These are phyloP conservation scores for Zymoseptoria brevis DNA, from an alignment of 2,329 filamentous ascomycete species.

Conservation along the genomic window DNA sequence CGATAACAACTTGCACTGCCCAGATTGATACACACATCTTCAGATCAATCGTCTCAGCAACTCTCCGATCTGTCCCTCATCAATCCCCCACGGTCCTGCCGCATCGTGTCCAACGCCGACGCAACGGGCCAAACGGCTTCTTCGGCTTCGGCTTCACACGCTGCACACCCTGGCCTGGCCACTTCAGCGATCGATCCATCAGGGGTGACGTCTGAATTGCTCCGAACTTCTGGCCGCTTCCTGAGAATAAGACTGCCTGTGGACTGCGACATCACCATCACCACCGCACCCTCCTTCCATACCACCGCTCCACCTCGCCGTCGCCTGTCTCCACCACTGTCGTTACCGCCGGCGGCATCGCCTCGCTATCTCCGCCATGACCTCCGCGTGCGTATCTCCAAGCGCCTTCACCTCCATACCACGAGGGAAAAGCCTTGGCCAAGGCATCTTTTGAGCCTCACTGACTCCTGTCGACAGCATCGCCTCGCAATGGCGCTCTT, in stretches of 20 bases:
- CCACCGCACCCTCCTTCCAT: neutral
- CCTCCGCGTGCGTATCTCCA: slow-evolving; percentile 3
- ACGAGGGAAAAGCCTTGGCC: slow-evolving; percentile 4
- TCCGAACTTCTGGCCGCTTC: neutral
- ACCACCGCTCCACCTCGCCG: neutral
- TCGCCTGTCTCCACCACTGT: neutral
- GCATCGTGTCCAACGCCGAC: neutral
- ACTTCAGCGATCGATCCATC: neutral
- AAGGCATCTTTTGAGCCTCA: neutral
- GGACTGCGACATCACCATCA: neutral
- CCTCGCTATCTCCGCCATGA: neutral
- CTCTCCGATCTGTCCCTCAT: neutral
- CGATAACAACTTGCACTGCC: too few species aligned
- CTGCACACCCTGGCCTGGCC: neutral
- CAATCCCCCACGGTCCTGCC: too few species aligned
- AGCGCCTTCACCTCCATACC: neutral
- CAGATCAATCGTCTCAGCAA: too few species aligned
- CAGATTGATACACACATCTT: too few species aligned
- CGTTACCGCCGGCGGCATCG: slow-evolving; percentile 4
- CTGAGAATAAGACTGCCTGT: too few species aligned
- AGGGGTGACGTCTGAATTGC: neutral
- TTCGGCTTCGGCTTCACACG: too few species aligned
- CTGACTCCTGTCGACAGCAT: slow-evolving; percentile 30
- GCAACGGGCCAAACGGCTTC: neutral
- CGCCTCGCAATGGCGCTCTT: slow-evolving; percentile 68